Evolutionary conservation across 2,329 filamentous ascomycete genomes (phyloP).

Genomic region (Mariannaea elegans): DNA sequence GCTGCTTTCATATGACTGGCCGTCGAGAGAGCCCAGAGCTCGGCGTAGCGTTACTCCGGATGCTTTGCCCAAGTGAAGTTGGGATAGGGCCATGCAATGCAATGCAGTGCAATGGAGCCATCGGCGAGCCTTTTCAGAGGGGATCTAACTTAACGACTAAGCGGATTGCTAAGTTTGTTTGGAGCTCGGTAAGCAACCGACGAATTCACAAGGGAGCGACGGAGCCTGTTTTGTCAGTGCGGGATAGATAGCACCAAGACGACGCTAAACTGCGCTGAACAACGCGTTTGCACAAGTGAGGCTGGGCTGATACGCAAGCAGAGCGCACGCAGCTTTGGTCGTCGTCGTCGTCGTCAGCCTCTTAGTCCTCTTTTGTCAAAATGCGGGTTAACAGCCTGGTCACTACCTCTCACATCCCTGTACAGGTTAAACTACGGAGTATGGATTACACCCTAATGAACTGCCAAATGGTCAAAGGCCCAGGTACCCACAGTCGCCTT

Average conservation of each 20-base stretch:
- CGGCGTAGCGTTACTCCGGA: background rate
- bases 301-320: constrained; percentile 2
- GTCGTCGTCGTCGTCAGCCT: constrained; percentile 36
- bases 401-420: background rate
- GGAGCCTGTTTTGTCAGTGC: background rate
- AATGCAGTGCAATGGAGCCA: background rate
- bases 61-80: no score
- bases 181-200: background rate
- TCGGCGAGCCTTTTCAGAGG: background rate
- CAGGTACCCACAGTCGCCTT: background rate
- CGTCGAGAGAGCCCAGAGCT: constrained; percentile 3
- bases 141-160: no score
- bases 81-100: background rate
- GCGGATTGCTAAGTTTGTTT: no score
- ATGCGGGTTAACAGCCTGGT: constrained; percentile 10
- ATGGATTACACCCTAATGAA: background rate
- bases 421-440: no score
- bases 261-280: background rate
- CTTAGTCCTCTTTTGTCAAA: constrained; percentile 7
- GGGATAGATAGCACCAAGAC: no score
- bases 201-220: background rate
- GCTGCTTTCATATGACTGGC: no score
- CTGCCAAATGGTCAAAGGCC: background rate
- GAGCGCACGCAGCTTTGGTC: constrained; percentile 17
- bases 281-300: background rate